phyloP scores from a whole-genome alignment of 139 green algal genomes.

The Coelastrella sp. region DNA sequence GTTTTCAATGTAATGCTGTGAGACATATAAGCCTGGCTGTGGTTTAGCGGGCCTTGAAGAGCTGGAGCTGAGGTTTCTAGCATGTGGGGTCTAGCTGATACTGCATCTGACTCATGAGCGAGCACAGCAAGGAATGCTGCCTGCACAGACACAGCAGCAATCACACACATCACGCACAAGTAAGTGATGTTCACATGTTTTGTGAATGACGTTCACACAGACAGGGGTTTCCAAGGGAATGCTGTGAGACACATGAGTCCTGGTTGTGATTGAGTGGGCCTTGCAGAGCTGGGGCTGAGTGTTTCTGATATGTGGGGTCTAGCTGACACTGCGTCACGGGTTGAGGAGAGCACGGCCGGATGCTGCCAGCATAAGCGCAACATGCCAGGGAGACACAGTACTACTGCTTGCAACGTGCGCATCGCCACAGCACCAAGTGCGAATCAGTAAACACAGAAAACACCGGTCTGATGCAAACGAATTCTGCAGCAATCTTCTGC shows the following conservation, averaged over 20 bases:
- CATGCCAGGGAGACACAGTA: not conserved
- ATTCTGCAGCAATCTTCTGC: too few species aligned
- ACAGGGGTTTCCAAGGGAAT: too few species aligned
- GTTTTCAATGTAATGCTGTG: not conserved
- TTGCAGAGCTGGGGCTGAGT: constrained; percentile 27
- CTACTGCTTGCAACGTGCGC: too few species aligned
- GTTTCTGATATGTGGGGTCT: constrained; percentile 43
- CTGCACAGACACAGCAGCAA: constrained; percentile 8
- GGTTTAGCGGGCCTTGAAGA: constrained; percentile 47
- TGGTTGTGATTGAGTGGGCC: constrained; percentile 35
- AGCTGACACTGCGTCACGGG: constrained; percentile 31
- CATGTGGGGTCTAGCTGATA: constrained; percentile 38
- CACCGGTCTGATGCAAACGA: too few species aligned
- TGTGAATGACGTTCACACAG: too few species aligned
- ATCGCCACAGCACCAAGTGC: too few species aligned
- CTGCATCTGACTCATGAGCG: not conserved
- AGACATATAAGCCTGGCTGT: too few species aligned
- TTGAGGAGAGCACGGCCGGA: too few species aligned
- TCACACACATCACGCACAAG: too few species aligned
- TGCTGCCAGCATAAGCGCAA: not conserved
- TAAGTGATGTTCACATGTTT: too few species aligned
- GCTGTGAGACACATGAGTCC: not conserved
- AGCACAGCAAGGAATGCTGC: constrained; percentile 24
- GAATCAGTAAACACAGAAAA: too few species aligned
- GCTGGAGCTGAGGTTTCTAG: constrained; percentile 39